Percentiles rank a stretch among this genome's conserved stretches.
Conservation (phyloP, 2,329 filamentous ascomycete genomes). For the Seiridium cupressi region DNA sequence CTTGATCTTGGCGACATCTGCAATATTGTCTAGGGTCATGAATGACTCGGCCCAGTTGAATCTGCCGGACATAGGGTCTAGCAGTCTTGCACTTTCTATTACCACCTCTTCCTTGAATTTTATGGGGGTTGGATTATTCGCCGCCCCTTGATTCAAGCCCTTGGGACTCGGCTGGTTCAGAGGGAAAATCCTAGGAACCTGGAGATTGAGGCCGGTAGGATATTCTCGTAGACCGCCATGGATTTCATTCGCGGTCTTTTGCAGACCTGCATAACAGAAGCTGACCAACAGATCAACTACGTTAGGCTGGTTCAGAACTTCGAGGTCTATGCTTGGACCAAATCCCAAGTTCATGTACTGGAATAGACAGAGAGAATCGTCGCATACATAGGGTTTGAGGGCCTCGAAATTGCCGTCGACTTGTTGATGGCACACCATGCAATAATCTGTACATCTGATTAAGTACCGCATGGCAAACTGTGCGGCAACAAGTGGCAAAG, state of each 20-base stretch:
- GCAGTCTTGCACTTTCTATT: constrained; percentile 8
- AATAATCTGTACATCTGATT: constrained; percentile 79
- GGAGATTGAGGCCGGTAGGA: constrained; percentile 34
- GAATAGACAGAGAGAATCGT: constrained; percentile 72
- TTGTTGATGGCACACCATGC: constrained; percentile 76
- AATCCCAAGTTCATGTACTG: constrained; percentile 88
- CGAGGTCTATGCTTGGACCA: constrained; percentile 81
- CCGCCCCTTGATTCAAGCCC: no score
- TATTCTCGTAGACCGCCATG: constrained; percentile 34
- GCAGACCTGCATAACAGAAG: constrained; percentile 69
- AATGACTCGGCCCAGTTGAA: constrained; percentile 12
- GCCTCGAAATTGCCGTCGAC: constrained; percentile 64
- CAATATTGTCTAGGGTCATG: constrained; percentile 6
- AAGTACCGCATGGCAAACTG: constrained; percentile 78
- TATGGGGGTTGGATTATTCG: no score
- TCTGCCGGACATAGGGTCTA: constrained; percentile 17
- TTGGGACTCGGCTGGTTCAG: neutral
- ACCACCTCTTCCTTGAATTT: neutral
- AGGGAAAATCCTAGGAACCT: constrained; percentile 22
- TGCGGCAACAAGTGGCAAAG: constrained; percentile 59
- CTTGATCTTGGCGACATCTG: constrained; percentile 4
- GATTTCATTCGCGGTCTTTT: neutral
- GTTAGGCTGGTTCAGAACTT: constrained; percentile 74
- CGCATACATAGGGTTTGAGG: constrained; percentile 78
- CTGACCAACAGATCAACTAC: constrained; percentile 83